Evolutionary conservation across 345 rosid genomes (phyloP), one percentile per base, ranked within the genome.

Genomic region (Acer yangbiense): DNA sequence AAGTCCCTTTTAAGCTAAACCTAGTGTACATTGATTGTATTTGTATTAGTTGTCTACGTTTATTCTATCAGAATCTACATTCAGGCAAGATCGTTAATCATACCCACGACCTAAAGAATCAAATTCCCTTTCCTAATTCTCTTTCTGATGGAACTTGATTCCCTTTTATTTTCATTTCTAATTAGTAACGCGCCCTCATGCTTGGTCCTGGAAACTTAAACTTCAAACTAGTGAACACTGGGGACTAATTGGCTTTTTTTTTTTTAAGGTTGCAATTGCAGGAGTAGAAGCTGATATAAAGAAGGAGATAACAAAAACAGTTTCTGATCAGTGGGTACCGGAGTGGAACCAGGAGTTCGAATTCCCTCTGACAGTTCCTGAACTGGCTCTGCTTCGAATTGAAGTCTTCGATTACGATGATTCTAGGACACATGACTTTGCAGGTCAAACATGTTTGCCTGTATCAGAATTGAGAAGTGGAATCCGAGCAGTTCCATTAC

Each of bases 361-460:
- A 58, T 90, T 90, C 77, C 74, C 20, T 2, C 77, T 92, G 7
- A 65, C 69, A 0, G 86, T 83, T 65, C 91, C 92, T 2, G 90
- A 89, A 78, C 39, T 90, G 73, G 92, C 91, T 11, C 39, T 92
- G 68, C 91, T 90, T 41, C 70, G 90, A 46, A 80, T 92, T 48
- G 84, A 85, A 68, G 90, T 86, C 35, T 48, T 9, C 1, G 94
- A 92, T 72, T 71, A 79, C n/a, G 91, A 92, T 65, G 64, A 72
- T 1, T n/a, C 85, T 0, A 79, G 84, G 29, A 13, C 14, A 4
- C 75, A 65, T 29, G 93, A 86, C 79, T 89, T 90, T 54, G 97
- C 85, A 55, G 93, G 91, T 32, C 92, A 90, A 85, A 81, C 90
- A 63, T 88, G 86, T 80, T 78, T 90, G 63, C 94, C 91, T 55